Percentiles rank a stretch among this genome's conserved stretches.
Conservation (phyloP, 306 rosid species). For the Sophora flavescens region DNA sequence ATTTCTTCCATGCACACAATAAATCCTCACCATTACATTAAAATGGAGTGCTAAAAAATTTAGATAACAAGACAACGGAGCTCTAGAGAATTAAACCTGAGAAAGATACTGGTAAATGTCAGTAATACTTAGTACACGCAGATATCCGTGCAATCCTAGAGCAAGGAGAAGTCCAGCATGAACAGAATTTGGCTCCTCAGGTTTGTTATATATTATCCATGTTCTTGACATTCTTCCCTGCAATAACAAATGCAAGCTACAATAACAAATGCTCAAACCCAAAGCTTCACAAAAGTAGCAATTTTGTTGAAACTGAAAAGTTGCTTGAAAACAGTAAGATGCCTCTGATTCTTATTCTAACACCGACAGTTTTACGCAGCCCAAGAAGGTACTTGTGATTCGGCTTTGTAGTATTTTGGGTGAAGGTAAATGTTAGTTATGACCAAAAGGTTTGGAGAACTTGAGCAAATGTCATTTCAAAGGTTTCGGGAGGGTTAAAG, state of each 20-base stretch:
- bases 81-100: constrained; percentile 62
- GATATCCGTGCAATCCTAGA: constrained; percentile 89
- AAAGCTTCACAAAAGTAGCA: constrained; percentile 24
- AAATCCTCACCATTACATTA: constrained; percentile 26
- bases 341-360: not conserved
- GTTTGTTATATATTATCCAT: constrained; percentile 88
- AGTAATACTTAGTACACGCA: constrained; percentile 74
- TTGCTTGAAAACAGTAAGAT: not conserved
- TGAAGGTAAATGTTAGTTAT: not conserved
- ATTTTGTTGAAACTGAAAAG: not conserved
- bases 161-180: constrained; percentile 98
- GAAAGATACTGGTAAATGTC: constrained; percentile 88
- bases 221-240: constrained; percentile 99
- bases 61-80: constrained; percentile 26
- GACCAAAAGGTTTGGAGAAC: not conserved
- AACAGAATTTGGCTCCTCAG: constrained; percentile 87
- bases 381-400: too few relatives aligned
- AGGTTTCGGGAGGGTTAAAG: not conserved
- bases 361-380: not conserved
- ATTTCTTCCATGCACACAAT: not conserved
- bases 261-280: constrained; percentile 5
- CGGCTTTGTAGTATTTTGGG: not conserved
- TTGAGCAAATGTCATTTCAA: not conserved
- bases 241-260: constrained; percentile 43
- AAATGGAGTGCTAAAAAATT: constrained; percentile 10